Base-by-base conservation (phyloP, 2,329 filamentous ascomycete genomes). In the Paraphoma sp. region DNA sequence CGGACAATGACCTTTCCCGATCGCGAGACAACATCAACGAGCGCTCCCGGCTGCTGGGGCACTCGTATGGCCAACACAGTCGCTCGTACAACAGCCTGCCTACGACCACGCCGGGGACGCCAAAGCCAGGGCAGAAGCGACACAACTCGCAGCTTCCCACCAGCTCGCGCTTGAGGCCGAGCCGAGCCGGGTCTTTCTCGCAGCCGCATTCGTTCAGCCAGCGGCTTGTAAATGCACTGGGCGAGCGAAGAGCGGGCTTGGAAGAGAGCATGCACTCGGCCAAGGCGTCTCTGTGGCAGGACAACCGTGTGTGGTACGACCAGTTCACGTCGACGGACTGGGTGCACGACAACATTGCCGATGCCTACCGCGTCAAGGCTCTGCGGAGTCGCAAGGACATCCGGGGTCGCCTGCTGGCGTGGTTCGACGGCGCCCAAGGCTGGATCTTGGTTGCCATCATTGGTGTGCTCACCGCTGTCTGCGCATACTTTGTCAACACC, bases 281-380 rank as follows among this genome's bases (percentile, higher is more conserved):
- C 47, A 90, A 88, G 69, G 80, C 83, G 33, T 88, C 87, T 4
- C 78, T 90, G 9, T 89, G 87, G 66, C 81, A 89, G 48, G 91
- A 97, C 71, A 93, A 98, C 65, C 88, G 95, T 57, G 90, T 96
- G 9, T 98, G 95, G 95, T 98, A 98, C 78, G 95, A 99, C 80
- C 95, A 99, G 78, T 97, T 97, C 71, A 97, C 93, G 6, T 96
- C 92, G 6, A 97, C 92, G 53, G 94, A 99, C 76, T 99, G 95
- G 95, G 93, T 99, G 0, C 94, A 97, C 74, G 95, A 99, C 77
- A 93, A 90, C 75, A 97, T 99, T 65, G 92, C 93, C 69, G 95
- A 98, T 78, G 92, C 93, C 9, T 92, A 93, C 68, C 90, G 95
- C 28, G 87, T 96, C 48, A 95, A 96, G 75, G 88, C 88, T 51